Base-by-base conservation (phyloP, 176 grass and related monocot genomes). In the Aegilops tauschii region DNA sequence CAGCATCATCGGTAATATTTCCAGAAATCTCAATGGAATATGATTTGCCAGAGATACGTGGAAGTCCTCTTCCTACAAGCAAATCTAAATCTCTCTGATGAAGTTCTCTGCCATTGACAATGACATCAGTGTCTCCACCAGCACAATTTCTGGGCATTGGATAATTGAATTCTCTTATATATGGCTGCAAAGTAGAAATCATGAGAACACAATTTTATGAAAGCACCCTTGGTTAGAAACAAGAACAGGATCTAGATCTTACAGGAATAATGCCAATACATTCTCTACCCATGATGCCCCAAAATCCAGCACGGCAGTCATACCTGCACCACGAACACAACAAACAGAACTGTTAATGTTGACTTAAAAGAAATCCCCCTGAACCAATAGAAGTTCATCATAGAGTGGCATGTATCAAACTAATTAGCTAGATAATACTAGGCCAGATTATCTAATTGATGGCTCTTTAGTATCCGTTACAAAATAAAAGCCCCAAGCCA, bases 231-330 rank as follows among this genome's bases (percentile, higher is more conserved):
- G 73, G 40, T 64, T 80, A 69, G 12, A 90, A 89, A 78, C 8
- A 71, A 59, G 9, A 75, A 56, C 28, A 58, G 47, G 20, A 56
- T 32, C 17, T 7, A 77, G 21, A 61, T 68, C 97, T 93, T 98
- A 98, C 97, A 88, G 92, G 94, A 67, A 98, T 90, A 89, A 98
- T 96, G 84, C 97, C 97, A 64, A 98, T 90, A 71, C 97, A 98
- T 87, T 94, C 90, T 74, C 82, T 87, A n/a, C 94, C 92, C 94
- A 96, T 94, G 82, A 94, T 85, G 76, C 97, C 97, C 97, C 97
- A 98, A 96, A 98, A 98, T 81, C 97, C 97, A 88, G 94, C 97
- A 90, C 78, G 86, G 66, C 88, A 80, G 80, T 98, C 97, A 56
- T 98, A 98, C 97, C 97, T 98, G 56, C 56, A 87, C 86, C 47